A percentile compares a stretch with the other conserved stretches of the same genome.
Evolutionary conservation across 106 monocot genomes (phyloP).

Genomic region (Phalaenopsis equestris): DNA sequence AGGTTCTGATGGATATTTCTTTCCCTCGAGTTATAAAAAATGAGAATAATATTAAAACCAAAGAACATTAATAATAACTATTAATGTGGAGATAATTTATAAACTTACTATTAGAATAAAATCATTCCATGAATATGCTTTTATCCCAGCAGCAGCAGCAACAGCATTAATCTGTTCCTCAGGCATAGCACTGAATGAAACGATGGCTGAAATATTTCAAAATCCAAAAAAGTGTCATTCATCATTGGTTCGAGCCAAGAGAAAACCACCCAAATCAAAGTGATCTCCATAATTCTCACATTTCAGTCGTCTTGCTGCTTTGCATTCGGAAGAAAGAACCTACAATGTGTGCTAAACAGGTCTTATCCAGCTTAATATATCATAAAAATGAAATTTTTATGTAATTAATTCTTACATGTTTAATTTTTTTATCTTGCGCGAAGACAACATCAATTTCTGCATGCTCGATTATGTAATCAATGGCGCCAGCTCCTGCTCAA

Average conservation of each 20-base stretch:
- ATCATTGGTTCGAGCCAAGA: neutral
- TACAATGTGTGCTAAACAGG: conserved; percentile 16
- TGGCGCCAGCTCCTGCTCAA: conserved; percentile 59
- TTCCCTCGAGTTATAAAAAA: conserved; percentile 33
- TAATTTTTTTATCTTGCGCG: conserved; percentile 83
- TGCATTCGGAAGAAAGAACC: conserved; percentile 43
- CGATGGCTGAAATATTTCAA: conserved; percentile 36
- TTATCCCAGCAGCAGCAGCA: conserved; percentile 33
- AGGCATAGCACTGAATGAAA: conserved; percentile 49
- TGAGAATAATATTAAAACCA: neutral
- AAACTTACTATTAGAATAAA: conserved; percentile 51
- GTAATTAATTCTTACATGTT: conserved; percentile 42
- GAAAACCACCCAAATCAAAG: neutral
- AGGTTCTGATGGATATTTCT: conserved; percentile 40
- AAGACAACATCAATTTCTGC: conserved; percentile 82
- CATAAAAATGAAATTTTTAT: neutral
- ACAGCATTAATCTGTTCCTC: conserved; percentile 31
- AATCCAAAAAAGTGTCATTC: neutral
- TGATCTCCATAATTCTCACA: conserved; percentile 24
- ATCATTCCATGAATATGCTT: conserved; percentile 77
- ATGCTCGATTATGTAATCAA: conserved; percentile 82
- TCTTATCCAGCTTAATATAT: neutral
- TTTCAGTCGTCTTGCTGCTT: conserved; percentile 37
- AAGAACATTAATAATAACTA: neutral
- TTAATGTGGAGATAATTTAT: neutral